Evolutionary conservation across 1,139 yeast species (phyloP).

Genomic region (Candida albicans): DNA sequence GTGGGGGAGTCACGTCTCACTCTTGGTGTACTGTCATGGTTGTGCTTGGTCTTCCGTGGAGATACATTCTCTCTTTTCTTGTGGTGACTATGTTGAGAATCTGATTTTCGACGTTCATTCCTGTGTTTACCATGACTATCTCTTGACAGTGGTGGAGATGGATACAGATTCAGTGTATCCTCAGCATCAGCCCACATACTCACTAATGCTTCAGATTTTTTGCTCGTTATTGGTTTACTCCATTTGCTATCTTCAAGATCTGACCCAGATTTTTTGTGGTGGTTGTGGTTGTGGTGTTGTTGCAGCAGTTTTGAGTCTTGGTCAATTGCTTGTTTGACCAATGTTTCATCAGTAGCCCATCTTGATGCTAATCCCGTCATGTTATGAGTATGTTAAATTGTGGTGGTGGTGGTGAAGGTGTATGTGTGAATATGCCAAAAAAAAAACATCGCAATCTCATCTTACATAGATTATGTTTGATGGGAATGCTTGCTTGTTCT

Average conservation of each 20-base stretch:
- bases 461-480: not conserved
- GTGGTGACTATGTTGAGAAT: not conserved
- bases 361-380: conserved; percentile 39
- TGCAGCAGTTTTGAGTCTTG: conserved; percentile 20
- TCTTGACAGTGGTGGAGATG: conserved; percentile 11
- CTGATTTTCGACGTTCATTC: not conserved
- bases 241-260: conserved; percentile 12
- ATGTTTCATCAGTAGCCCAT: conserved; percentile 38
- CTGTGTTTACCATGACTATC: not conserved
- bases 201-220: conserved; percentile 10
- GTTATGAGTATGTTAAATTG: not conserved
- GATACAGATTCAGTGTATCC: conserved; percentile 2
- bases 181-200: conserved; percentile 20
- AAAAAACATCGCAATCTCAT: not conserved
- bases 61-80: not conserved
- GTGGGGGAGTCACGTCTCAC: not conserved
- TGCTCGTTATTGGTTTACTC: conserved; percentile 16
- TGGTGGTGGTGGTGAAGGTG: not conserved
- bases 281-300: not conserved
- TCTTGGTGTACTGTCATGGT: not conserved
- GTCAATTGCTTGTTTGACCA: conserved; percentile 24
- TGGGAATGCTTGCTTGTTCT: no score
- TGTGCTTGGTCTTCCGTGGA: not conserved
- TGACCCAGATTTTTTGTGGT: not conserved
- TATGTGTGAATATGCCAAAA: not conserved